Evolutionary conservation across 1,139 yeast species (phyloP), one percentile per base, ranked within the genome.

Genomic region (Scheffersomyces insectosa): DNA sequence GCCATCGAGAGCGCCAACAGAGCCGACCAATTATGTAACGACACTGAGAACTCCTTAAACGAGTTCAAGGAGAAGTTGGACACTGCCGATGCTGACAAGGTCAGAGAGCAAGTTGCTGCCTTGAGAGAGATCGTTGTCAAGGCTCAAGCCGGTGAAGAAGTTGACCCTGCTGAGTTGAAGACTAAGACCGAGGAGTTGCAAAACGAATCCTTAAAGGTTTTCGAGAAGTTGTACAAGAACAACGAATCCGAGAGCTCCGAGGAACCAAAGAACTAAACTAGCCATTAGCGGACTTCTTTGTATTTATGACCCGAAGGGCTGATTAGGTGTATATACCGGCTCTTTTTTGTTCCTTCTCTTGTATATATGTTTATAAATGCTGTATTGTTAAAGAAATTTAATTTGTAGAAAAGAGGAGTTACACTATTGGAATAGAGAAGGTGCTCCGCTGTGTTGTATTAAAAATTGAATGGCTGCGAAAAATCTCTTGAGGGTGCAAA

Each of bases 1-100:
- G 80, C 96, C 47, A 91, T 93, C 66, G 98, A 91, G 77, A 75
- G 80, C 57, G 96, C 97, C 64, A 93, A 93, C 90, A 89, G 89
- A 72, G 97, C 97, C 55, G 98, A 93, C 73, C 91, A 88, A 73
- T 84, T 91, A 69, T 88, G 95, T 73, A 88, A 88, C 74, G 98
- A 91, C 74, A 91, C 97, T 60, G 98, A 93, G 79, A 80, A 81
- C 77, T 90, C 97, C 44, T 79, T 93, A 72, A 85, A 83, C 71
- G 97, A 93, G 79, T 89, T 88, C 78, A 91, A 88, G 77, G 96
- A 88, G 57, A 95, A 91, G 79, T 73, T 93, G 56, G 95, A 89
- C 67, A 79, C 86, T 72, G 84, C 83, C 54, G 95, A 86, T 63
- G 90, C 88, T 58, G 96, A 88, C 63, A 85, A 85, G 77, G 87